Percentiles rank a stretch among this genome's conserved stretches.
These are phyloP conservation scores for Phytophthora cryptogea DNA, from an alignment of 352 stramenopile genomes.

Conservation along the genomic window DNA sequence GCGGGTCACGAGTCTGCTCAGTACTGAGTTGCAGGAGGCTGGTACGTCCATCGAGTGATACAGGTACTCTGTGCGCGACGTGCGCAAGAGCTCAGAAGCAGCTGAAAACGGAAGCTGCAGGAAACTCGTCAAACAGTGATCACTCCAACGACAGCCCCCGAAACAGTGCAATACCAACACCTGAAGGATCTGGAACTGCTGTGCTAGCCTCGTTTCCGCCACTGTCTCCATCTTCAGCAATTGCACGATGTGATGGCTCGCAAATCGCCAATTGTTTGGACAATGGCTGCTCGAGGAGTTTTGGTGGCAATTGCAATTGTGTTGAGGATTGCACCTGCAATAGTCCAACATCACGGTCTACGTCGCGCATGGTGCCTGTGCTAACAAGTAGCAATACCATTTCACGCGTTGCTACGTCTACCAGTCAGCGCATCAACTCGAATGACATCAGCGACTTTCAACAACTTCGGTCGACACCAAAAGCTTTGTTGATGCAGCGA, in stretches of 20 bases:
- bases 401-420: slow-evolving; percentile 13
- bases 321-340: slow-evolving; percentile 55
- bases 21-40: slow-evolving; percentile 63
- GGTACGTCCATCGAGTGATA: slow-evolving; percentile 42
- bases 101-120: background rate
- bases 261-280: slow-evolving; percentile 61
- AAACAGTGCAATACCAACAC: slow-evolving; percentile 18
- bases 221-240: slow-evolving; percentile 20
- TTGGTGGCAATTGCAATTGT: slow-evolving; percentile 71
- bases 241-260: slow-evolving; percentile 39
- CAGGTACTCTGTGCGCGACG: slow-evolving; percentile 43
- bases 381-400: slow-evolving; percentile 31
- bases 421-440: slow-evolving; percentile 9
- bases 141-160: slow-evolving; percentile 17
- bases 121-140: slow-evolving; percentile 15
- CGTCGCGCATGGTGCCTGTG: slow-evolving; percentile 13
- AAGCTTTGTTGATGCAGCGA: slow-evolving; percentile 29
- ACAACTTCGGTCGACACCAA: slow-evolving; percentile 9
- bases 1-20: slow-evolving; percentile 60
- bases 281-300: slow-evolving; percentile 70
- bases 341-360: slow-evolving; percentile 33
- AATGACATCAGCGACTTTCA: slow-evolving; percentile 12
- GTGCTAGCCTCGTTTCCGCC: slow-evolving; percentile 23
- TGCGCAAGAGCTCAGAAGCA: slow-evolving; percentile 45
- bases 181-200: slow-evolving; percentile 9